Evolutionary conservation across 2,329 filamentous ascomycete genomes (phyloP).

Genomic region (Magnaporthales sp.): DNA sequence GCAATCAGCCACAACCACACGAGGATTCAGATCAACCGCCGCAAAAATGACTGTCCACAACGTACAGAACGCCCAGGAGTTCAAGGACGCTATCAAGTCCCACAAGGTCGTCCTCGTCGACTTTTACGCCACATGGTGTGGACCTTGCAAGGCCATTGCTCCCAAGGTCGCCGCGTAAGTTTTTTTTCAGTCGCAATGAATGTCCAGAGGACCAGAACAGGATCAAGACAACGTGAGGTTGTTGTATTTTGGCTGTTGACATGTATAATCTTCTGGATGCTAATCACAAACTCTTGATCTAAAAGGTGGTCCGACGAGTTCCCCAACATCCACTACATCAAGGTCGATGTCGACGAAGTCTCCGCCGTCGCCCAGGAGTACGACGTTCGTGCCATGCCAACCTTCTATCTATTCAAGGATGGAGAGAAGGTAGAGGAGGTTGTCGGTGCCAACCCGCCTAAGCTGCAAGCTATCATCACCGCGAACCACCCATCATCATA

Average conservation of each 20-base stretch:
- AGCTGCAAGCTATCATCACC: conserved; percentile 42
- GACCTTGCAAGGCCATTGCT: conserved; percentile 86
- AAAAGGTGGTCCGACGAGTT: conserved; percentile 50
- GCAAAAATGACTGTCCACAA: conserved; percentile 35
- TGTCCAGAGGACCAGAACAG: neutral
- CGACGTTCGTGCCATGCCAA: conserved; percentile 84
- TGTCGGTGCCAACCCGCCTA: conserved; percentile 70
- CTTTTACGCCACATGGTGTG: conserved; percentile 86
- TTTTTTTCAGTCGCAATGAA: neutral
- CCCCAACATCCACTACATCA: conserved; percentile 60
- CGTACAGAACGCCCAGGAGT: conserved; percentile 19
- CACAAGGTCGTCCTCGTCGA: conserved; percentile 63
- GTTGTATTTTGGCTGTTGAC: neutral
- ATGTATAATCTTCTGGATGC: neutral
- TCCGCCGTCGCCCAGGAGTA: conserved; percentile 68
- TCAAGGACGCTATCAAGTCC: conserved; percentile 27
- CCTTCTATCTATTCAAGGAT: conserved; percentile 77
- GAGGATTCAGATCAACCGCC: conserved; percentile 25
- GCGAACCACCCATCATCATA: conserved; percentile 11
- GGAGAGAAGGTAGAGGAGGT: conserved; percentile 65
- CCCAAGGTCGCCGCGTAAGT: conserved; percentile 62
- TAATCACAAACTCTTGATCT: conserved; percentile 4
- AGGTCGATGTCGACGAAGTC: conserved; percentile 84
- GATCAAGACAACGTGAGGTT: neutral
- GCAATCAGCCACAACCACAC: neutral